These are phyloP conservation scores for Zymoseptoria ardabiliae DNA, from an alignment of 2,329 filamentous ascomycete species.

Conservation along the genomic window DNA sequence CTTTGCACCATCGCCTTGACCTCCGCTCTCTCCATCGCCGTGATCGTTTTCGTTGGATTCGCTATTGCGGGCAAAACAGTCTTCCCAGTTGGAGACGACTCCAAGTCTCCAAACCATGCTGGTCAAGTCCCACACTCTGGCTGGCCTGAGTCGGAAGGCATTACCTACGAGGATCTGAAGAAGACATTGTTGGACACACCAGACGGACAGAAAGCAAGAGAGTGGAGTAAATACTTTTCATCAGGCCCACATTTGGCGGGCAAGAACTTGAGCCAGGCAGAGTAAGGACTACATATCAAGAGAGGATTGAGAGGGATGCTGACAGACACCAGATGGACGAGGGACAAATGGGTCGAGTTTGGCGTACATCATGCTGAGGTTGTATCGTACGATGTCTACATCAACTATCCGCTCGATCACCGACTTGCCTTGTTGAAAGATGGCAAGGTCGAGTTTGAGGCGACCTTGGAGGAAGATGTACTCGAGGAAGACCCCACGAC, in stretches of 20 bases:
- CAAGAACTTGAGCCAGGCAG: constrained; percentile 45
- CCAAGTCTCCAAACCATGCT: constrained; percentile 10
- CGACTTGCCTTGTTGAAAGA: constrained; percentile 38
- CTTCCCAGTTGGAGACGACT: constrained; percentile 29
- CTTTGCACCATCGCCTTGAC: constrained; percentile 55
- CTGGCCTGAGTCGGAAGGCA: constrained; percentile 39
- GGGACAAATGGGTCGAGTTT: constrained; percentile 43
- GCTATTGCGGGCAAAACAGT: constrained; percentile 29
- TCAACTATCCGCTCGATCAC: constrained; percentile 45
- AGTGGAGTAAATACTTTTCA: constrained; percentile 47
- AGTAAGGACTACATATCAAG: constrained; percentile 14
- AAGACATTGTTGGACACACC: constrained; percentile 49
- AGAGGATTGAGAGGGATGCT: neutral
- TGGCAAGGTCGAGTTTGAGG: constrained; percentile 37
- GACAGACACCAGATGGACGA: constrained; percentile 34
- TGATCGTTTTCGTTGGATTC: constrained; percentile 32
- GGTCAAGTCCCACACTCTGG: constrained; percentile 27
- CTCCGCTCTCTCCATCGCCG: constrained; percentile 29
- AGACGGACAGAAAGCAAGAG: constrained; percentile 42
- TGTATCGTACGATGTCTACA: constrained; percentile 45
- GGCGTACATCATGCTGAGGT: constrained; percentile 39
- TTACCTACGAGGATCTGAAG: constrained; percentile 50
- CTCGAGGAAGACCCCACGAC: constrained; percentile 77
- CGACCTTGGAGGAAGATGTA: constrained; percentile 75
- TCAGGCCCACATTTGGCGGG: constrained; percentile 45